These are phyloP conservation scores for Exobasidium rhododendri DNA, from an alignment of 1,284 basidiomycete genomes.

Conservation along the genomic window DNA sequence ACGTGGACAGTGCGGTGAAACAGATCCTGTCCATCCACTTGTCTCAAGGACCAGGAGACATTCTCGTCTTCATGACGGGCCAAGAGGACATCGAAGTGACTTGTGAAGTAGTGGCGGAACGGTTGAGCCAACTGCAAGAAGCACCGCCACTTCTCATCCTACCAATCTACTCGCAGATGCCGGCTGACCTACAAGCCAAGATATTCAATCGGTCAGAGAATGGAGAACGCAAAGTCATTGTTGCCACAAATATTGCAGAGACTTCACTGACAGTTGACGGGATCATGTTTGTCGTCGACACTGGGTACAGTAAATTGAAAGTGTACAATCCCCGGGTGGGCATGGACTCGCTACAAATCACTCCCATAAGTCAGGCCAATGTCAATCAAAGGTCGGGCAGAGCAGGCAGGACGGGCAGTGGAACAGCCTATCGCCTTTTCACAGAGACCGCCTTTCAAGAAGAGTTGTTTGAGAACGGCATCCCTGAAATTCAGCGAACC, in stretches of 20 bases:
- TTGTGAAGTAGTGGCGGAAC: constrained; percentile 63
- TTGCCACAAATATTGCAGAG: constrained; percentile 98
- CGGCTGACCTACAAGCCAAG: constrained; percentile 94
- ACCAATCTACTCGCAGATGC: constrained; percentile 99
- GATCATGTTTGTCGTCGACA: constrained; percentile 93
- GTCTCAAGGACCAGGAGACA: constrained; percentile 87
- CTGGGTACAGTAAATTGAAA: constrained; percentile 94
- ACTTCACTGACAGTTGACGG: constrained; percentile 93
- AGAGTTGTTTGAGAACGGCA: constrained; percentile 92
- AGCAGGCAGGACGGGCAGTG: constrained; percentile 85
- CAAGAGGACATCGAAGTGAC: constrained; percentile 90
- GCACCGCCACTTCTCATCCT: constrained; percentile 79
- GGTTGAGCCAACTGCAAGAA: constrained; percentile 84
- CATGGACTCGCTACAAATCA: constrained; percentile 98
- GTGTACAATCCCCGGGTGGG: constrained; percentile 99
- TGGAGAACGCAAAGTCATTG: constrained; percentile 91
- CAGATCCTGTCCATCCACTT: constrained; percentile 95
- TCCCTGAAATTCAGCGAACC: constrained; percentile 96
- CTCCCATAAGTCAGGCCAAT: constrained; percentile 90
- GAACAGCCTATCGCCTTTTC: constrained; percentile 87
- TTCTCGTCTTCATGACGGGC: constrained; percentile 98
- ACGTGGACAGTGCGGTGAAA: constrained; percentile 95
- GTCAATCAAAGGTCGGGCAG: constrained; percentile 92
- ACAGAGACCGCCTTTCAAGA: constrained; percentile 95
- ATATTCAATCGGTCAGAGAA: constrained; percentile 94